These are phyloP conservation scores for Crithidia fasciculata DNA, from an alignment of 208 protist genomes.

Conservation along the genomic window DNA sequence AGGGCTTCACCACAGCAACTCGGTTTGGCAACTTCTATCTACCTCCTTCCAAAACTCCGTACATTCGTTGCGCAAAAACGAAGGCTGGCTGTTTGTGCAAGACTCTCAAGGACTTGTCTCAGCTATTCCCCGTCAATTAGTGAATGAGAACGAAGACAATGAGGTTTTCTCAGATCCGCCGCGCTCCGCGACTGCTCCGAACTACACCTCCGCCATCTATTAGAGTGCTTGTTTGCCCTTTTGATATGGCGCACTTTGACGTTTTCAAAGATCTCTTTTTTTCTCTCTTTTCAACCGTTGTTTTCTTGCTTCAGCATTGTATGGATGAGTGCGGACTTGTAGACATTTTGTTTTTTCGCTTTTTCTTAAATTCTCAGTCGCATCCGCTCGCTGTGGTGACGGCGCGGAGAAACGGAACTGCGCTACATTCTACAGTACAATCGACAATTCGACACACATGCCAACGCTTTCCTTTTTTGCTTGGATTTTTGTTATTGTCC, in stretches of 20 bases:
- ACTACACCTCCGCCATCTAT: conserved; percentile 11
- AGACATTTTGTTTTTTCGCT: not conserved
- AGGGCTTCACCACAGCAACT: conserved; percentile 20
- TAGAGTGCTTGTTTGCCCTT: not conserved
- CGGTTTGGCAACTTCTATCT: conserved; percentile 27
- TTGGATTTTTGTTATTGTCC: not conserved
- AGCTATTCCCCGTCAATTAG: conserved; percentile 33
- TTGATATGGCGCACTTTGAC: too few relatives aligned
- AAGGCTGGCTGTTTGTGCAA: conserved; percentile 48
- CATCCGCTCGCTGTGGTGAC: too few relatives aligned
- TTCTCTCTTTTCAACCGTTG: not conserved
- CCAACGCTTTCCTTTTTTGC: not conserved
- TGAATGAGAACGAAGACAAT: conserved; percentile 15
- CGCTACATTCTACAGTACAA: too few relatives aligned
- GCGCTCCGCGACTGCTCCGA: not conserved
- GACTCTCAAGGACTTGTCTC: conserved; percentile 42
- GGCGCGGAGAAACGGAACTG: too few relatives aligned
- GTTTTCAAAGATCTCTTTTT: not conserved
- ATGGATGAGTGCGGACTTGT: not conserved
- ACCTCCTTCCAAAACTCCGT: conserved; percentile 42
- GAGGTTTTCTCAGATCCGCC: conserved; percentile 16
- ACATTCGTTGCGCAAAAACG: conserved; percentile 44
- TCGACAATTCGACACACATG: too few relatives aligned
- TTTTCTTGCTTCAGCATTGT: too few relatives aligned
- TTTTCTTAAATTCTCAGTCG: not conserved